Evolutionary conservation across 2,329 filamentous ascomycete species (phyloP).

Genomic region (Ophiostoma quercus): DNA sequence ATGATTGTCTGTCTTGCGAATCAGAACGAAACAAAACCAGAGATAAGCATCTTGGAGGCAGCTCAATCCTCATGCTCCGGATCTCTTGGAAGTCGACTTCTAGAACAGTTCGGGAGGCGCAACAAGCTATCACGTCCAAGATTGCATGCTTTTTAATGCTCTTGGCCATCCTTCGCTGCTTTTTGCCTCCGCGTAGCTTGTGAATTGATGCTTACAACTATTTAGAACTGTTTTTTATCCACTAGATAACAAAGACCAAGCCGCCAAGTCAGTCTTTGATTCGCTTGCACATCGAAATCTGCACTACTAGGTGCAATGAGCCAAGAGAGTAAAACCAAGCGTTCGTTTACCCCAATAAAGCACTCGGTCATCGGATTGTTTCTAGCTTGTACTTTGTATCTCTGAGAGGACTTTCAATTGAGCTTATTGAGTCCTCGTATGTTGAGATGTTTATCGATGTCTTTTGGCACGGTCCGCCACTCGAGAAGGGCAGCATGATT

Average conservation of each 20-base stretch:
- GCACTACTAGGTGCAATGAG: background rate
- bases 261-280: background rate
- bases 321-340: background rate
- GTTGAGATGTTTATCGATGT: too few species aligned
- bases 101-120: background rate
- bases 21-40: background rate
- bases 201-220: background rate
- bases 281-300: background rate
- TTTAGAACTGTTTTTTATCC: background rate
- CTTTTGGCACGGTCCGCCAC: background rate
- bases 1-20: too few species aligned
- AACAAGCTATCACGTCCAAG: background rate
- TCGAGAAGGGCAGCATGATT: too few species aligned
- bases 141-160: background rate
- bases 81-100: background rate
- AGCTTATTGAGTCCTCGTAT: too few species aligned
- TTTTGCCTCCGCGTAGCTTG: background rate
- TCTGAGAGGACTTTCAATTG: background rate
- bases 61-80: background rate
- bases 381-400: background rate
- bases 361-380: background rate
- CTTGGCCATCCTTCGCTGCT: background rate
- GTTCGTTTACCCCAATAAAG: background rate
- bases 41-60: conserved; percentile 4
- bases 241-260: conserved; percentile 12